A percentile compares a stretch with the other conserved stretches of the same genome.
Conservation (phyloP, 768 basidiomycete species). For the Podaxis sp. region DNA sequence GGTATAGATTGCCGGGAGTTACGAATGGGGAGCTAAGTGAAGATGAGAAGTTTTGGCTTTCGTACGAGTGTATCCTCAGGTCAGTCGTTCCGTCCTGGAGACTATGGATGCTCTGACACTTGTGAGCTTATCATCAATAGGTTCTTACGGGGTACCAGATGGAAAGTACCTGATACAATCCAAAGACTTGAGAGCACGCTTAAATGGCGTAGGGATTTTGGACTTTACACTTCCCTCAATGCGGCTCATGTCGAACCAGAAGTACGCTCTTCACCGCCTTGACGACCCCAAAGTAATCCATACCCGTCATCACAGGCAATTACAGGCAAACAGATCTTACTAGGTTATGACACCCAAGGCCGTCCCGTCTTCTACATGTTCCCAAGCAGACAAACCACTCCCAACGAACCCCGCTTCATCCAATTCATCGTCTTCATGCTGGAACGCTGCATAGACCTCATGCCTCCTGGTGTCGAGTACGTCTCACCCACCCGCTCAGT, state of each 20-base stretch:
- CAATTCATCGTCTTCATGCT: constrained; percentile 73
- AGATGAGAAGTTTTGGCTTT: constrained; percentile 71
- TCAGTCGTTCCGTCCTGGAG: constrained; percentile 17
- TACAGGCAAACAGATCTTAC: constrained; percentile 78
- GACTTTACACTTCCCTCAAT: constrained; percentile 60
- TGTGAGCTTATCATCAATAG: constrained; percentile 22
- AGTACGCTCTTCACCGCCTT: constrained; percentile 30
- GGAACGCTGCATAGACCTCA: constrained; percentile 71
- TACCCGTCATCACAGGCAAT: constrained; percentile 39
- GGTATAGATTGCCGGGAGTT: constrained; percentile 45
- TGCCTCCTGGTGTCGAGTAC: constrained; percentile 80
- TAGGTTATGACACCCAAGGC: constrained; percentile 66
- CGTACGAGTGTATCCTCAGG: constrained; percentile 65
- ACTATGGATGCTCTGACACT: not conserved
- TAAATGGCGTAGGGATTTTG: constrained; percentile 74
- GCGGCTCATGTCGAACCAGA: constrained; percentile 69
- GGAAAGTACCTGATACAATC: constrained; percentile 54
- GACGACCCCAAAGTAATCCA: not conserved
- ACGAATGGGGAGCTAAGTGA: constrained; percentile 42
- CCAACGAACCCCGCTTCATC: constrained; percentile 60
- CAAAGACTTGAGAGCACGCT: constrained; percentile 63
- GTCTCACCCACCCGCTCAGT: constrained; percentile 18
- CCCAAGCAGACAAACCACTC: constrained; percentile 71
- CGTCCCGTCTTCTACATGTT: constrained; percentile 70
- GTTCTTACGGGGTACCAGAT: constrained; percentile 71